Evolutionary conservation across 2,329 filamentous ascomycete genomes (phyloP).

Genomic region (Colletotrichum cereale): DNA sequence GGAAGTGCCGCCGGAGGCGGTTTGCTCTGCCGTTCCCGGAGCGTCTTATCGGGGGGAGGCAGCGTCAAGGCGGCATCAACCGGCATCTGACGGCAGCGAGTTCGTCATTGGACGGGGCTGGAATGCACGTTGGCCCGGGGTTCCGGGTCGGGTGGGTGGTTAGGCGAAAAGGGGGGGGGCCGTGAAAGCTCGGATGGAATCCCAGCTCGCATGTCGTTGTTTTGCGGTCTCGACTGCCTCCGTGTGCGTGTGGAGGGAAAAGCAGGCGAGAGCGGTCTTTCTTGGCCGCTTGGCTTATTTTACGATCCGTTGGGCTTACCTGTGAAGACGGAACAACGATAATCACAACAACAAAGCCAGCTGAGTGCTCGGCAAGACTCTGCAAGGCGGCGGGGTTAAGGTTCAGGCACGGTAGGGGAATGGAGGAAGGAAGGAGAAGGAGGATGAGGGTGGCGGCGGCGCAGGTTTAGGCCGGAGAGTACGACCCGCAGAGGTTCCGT

Average conservation of each 20-base stretch:
- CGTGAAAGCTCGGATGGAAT: slow-evolving; percentile 5
- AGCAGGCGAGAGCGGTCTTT: neutral
- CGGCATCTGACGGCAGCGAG: neutral
- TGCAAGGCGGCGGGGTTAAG: slow-evolving; percentile 1
- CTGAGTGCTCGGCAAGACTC: neutral
- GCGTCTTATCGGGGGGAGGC: neutral
- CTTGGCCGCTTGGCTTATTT: neutral
- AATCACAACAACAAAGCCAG: neutral
- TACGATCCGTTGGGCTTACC: no score
- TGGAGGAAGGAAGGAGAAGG: neutral
- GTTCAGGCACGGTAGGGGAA: slow-evolving; percentile 14
- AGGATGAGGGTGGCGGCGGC: slow-evolving; percentile 23
- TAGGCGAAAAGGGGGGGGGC: neutral
- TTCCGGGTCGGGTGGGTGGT: neutral
- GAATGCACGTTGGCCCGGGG: slow-evolving; percentile 16
- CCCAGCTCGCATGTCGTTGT: neutral
- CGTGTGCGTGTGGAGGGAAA: neutral
- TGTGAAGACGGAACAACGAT: neutral
- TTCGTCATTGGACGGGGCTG: slow-evolving; percentile 6
- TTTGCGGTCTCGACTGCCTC: neutral
- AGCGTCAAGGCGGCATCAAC: neutral
- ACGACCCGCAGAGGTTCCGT: neutral
- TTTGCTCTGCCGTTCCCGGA: slow-evolving; percentile 7
- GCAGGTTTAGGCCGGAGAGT: neutral
- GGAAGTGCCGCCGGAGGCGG: neutral